Evolutionary conservation across 148 eudicot species (phyloP).

Genomic region (Fagopyrum tataricum): DNA sequence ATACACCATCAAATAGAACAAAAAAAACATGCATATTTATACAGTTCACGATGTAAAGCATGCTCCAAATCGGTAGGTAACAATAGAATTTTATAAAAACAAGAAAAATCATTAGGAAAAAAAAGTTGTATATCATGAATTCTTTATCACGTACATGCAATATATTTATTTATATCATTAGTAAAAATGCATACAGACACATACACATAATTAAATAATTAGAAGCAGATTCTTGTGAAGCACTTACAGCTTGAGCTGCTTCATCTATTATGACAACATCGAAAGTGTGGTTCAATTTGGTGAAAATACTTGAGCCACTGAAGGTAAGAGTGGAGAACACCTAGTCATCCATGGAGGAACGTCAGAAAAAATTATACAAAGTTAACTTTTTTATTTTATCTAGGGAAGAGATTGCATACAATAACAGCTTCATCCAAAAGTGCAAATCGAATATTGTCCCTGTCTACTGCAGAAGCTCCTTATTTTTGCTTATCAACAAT

Average conservation of each 20-base stretch:
- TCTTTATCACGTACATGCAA: background rate
- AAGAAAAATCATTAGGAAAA: background rate
- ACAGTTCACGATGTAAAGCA: background rate
- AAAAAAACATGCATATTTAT: background rate
- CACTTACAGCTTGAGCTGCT: conserved; percentile 98
- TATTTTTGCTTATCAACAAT: conserved; percentile 68
- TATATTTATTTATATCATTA: background rate
- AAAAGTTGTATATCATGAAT: background rate
- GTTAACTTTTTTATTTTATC: background rate
- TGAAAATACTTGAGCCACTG: conserved; percentile 78
- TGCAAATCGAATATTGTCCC: conserved; percentile 68
- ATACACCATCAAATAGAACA: background rate
- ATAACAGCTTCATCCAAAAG: conserved; percentile 91
- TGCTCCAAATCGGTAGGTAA: background rate
- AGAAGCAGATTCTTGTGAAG: background rate
- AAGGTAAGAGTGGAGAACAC: conserved; percentile 98
- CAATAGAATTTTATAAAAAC: background rate
- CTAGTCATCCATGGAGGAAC: conserved; percentile 27
- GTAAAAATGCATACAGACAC: background rate
- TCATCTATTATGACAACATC: conserved; percentile 97
- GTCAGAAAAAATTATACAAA: conserved; percentile 14
- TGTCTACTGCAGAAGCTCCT: conserved; percentile 45
- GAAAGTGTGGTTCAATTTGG: conserved; percentile 69
- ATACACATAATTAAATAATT: background rate
- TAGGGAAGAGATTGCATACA: conserved; percentile 34